phyloP scores from a whole-genome alignment of 768 basidiomycete species.

The Phanerodontia chrysosporium region DNA sequence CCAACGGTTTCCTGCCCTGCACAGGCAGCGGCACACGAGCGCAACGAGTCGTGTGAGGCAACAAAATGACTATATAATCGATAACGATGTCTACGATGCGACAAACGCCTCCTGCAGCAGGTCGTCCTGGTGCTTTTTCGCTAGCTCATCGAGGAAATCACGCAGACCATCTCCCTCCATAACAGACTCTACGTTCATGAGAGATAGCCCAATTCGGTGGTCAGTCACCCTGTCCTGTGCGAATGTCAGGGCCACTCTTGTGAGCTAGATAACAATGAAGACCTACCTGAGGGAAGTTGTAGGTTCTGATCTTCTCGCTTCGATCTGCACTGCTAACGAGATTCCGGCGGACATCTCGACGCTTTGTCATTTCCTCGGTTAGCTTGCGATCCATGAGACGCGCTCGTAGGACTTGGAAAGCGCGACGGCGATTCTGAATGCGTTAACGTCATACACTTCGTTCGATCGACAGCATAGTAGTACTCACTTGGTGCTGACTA shows the following conservation, averaged over 20 bases:
- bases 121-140: constrained; percentile 30
- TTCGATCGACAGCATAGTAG: not conserved
- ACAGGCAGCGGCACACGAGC: not conserved
- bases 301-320: constrained; percentile 94
- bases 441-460: not conserved
- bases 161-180: constrained; percentile 64
- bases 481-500: constrained; percentile 83
- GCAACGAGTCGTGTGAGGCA: not conserved
- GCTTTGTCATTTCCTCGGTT: constrained; percentile 60
- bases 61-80: not conserved
- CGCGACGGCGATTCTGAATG: constrained; percentile 81
- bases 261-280: not conserved
- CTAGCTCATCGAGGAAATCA: constrained; percentile 53
- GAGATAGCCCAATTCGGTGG: constrained; percentile 77
- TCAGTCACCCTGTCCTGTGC: constrained; percentile 86
- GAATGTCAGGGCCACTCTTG: not conserved
- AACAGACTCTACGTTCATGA: constrained; percentile 61
- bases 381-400: constrained; percentile 82
- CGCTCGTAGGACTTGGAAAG: constrained; percentile 85
- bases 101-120: constrained; percentile 20
- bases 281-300: constrained; percentile 83
- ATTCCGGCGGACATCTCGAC: constrained; percentile 62
- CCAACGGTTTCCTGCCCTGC: not conserved
- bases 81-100: not conserved
- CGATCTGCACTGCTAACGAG: constrained; percentile 82